Base-by-base conservation (phyloP, 2,329 filamentous ascomycete genomes). In the Monosporascus sp. region DNA sequence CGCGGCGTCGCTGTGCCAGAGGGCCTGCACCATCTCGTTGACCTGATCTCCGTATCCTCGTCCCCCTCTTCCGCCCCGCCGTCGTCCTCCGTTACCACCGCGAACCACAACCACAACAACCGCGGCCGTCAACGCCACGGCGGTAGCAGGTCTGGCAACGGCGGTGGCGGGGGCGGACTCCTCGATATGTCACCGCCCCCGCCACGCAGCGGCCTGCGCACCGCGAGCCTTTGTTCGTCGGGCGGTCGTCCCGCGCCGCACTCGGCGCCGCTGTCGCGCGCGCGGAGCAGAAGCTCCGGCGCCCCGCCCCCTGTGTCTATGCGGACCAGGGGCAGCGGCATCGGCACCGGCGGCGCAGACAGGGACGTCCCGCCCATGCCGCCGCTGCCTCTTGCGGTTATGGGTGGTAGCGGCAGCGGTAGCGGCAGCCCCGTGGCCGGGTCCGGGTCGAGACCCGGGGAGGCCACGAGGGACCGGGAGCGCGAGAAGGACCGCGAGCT, bases 1-100 rank as follows among this genome's bases (percentile, higher is more conserved):
- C 67, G 64, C 22, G 67, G 67, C 22, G 64, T 69, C 14, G 63
- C 64, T 31, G 66, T 62, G 4, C 65, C 67, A 1, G 66, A 67
- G 22, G 66, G 66, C n/a, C 56, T 61, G 43, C 54, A 49, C 22
- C 67, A 66, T 34, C 60, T 69, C 7, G 52, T 69, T 17, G 62
- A 69, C 50, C 54, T 68, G 16, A 69, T 69, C 48, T 61, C 57
- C 8, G 54, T 56, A 40, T 46, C 37, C 47, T 52, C 16, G 49
- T 59, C 24, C 24, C 4, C 37, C 1, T 34, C 24, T 14, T 46
- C 37, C 7, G 20, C 49, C 9, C 49, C 40, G 2, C 22, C 41
- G 26, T 22, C 40, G 37, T 43, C 20, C 7, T 16, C 20, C 26
- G 24, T 43, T 19, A 16, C 19, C 40, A 43, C 22, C 40, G 22